Percentiles rank a stretch among this genome's conserved stretches.
These are phyloP conservation scores for Paracamarosporium sp. DNA, from an alignment of 2,329 filamentous ascomycete genomes.

Conservation along the genomic window DNA sequence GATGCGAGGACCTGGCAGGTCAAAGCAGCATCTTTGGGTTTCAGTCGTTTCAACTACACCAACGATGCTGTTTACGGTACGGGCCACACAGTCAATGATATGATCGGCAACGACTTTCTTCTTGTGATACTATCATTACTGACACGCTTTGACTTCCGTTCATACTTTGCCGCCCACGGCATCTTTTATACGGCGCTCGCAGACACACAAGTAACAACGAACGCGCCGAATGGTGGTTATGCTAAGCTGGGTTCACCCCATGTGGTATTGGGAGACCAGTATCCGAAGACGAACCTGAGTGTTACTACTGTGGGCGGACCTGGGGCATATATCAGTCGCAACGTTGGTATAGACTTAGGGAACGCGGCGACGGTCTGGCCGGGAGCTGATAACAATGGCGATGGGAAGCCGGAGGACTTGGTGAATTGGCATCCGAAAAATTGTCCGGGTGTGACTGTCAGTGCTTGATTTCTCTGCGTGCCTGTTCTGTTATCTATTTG, in stretches of 20 bases:
- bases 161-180: slow-evolving; percentile 1
- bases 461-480: no score
- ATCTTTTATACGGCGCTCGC: slow-evolving; percentile 1
- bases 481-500: no score
- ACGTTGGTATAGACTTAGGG: neutral
- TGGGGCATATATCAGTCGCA: neutral
- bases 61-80: slow-evolving; percentile 1
- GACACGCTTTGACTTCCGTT: neutral
- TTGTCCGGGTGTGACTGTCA: neutral
- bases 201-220: neutral
- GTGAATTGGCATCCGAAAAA: neutral
- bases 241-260: neutral
- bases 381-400: neutral
- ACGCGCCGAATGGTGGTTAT: neutral
- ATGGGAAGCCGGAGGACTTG: neutral
- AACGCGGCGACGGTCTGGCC: neutral
- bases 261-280: neutral
- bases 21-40: neutral
- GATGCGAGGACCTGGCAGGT: neutral
- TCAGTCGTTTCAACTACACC: neutral
- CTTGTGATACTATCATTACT: neutral
- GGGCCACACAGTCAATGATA: neutral
- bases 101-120: slow-evolving; percentile 2
- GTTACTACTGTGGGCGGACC: neutral
- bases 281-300: slow-evolving; percentile 1